Evolutionary conservation across 495 filamentous ascomycete species (phyloP).

Genomic region (Xylaria bambusicola): DNA sequence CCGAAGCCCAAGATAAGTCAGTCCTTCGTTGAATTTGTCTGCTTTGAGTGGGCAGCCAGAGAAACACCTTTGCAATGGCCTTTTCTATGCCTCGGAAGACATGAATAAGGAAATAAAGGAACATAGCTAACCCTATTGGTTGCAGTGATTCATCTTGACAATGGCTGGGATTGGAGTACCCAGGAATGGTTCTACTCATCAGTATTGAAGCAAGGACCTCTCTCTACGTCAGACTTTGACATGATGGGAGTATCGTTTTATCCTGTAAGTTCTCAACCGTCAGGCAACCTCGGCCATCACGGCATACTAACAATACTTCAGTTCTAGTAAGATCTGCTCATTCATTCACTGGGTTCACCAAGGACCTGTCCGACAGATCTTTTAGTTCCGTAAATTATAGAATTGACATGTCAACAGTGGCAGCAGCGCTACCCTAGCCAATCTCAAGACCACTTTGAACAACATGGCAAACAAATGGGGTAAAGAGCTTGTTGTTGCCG

Average conservation of each 20-base stretch:
- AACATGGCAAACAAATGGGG: slow-evolving; percentile 60
- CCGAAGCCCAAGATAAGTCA: slow-evolving; percentile 57
- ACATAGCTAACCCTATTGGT: slow-evolving; percentile 2
- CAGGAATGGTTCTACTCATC: slow-evolving; percentile 65
- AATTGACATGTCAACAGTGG: slow-evolving; percentile 28
- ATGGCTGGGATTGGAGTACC: slow-evolving; percentile 67
- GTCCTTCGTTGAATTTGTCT: background rate
- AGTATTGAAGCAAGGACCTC: slow-evolving; percentile 53
- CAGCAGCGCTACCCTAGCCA: slow-evolving; percentile 53
- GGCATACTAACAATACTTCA: background rate
- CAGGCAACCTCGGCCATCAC: background rate
- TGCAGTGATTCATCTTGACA: slow-evolving; percentile 65
- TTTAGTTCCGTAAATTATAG: background rate
- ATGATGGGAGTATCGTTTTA: slow-evolving; percentile 72
- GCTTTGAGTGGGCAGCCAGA: background rate
- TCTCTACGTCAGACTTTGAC: slow-evolving; percentile 61
- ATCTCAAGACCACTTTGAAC: slow-evolving; percentile 56
- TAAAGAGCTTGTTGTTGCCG: slow-evolving; percentile 64
- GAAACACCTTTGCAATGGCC: too few relatives aligned
- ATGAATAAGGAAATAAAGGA: too few relatives aligned
- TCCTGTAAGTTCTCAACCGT: slow-evolving; percentile 36
- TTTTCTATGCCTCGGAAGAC: too few relatives aligned
- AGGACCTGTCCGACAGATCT: background rate
- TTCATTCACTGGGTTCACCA: background rate
- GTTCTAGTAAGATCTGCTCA: slow-evolving; percentile 58